Percentiles rank a stretch among this genome's conserved stretches.
Evolutionary conservation across 768 basidiomycete genomes (phyloP).

Genomic region (Cystobasidium onofrii): DNA sequence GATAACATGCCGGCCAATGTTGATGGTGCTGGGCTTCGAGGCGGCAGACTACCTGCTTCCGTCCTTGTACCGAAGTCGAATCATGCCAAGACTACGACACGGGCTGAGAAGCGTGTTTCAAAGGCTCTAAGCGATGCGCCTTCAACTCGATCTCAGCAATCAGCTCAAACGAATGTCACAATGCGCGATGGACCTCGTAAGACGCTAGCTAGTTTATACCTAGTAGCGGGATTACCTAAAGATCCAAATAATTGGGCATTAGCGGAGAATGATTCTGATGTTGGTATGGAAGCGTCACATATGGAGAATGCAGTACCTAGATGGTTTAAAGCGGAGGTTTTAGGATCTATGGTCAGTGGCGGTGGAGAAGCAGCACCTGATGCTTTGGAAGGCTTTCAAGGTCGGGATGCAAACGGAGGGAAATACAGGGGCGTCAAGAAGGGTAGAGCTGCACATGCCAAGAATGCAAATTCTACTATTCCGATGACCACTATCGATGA

Average conservation of each 20-base stretch:
- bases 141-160: not conserved
- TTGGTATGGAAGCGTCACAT: slow-evolving; percentile 59
- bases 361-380: slow-evolving; percentile 50
- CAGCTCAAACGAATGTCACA: not conserved
- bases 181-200: slow-evolving; percentile 13
- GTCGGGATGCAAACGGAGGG: not conserved
- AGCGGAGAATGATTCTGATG: slow-evolving; percentile 52
- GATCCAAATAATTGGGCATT: slow-evolving; percentile 83
- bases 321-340: slow-evolving; percentile 85
- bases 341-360: slow-evolving; percentile 77
- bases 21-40: not conserved
- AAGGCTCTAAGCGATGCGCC: slow-evolving; percentile 2
- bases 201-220: slow-evolving; percentile 43
- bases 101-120: not conserved
- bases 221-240: slow-evolving; percentile 63
- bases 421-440: slow-evolving; percentile 48
- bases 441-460: not conserved
- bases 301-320: slow-evolving; percentile 73
- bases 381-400: slow-evolving; percentile 14
- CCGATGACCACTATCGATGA: slow-evolving; percentile 16
- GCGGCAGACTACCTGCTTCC: not conserved
- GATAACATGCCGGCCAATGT: not conserved
- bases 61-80: not conserved
- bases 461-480: slow-evolving; percentile 51
- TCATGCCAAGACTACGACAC: not conserved